Percentiles rank a stretch among this genome's conserved stretches.
Evolutionary conservation across 805 yeast genomes (phyloP).

Genomic region (Metschnikowia kofuensis): DNA sequence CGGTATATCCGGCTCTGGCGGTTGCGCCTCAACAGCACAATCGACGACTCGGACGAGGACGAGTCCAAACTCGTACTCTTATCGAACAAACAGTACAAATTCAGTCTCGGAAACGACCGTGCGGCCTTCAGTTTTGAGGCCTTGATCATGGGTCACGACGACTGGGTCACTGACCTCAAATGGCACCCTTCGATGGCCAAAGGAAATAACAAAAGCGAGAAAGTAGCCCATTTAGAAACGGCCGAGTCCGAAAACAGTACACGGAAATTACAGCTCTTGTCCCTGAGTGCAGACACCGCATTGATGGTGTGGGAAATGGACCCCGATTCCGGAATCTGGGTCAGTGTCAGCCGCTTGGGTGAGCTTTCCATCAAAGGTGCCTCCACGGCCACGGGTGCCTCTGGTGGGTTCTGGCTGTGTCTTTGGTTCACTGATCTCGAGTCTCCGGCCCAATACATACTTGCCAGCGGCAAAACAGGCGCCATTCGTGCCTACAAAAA

Average conservation of each 20-base stretch:
- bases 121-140: constrained; percentile 83
- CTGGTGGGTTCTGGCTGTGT: constrained; percentile 61
- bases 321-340: constrained; percentile 83
- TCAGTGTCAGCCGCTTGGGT: constrained; percentile 76
- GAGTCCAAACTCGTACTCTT: constrained; percentile 49
- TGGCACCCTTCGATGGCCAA: constrained; percentile 61
- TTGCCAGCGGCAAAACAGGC: constrained; percentile 90
- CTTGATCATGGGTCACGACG: constrained; percentile 95
- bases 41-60: constrained; percentile 59
- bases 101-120: constrained; percentile 33
- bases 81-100: constrained; percentile 71
- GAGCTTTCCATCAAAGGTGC: constrained; percentile 96
- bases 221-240: constrained; percentile 16
- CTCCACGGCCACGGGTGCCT: constrained; percentile 95
- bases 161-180: constrained; percentile 83
- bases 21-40: constrained; percentile 51
- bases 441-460: constrained; percentile 41
- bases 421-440: constrained; percentile 58
- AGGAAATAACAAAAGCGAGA: neutral
- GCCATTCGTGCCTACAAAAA: constrained; percentile 77
- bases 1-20: constrained; percentile 90
- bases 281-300: constrained; percentile 91
- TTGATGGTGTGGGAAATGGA: constrained; percentile 95
- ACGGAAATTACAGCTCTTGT: constrained; percentile 53
- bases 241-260: no score